Evolutionary conservation across 202 grass and related monocot genomes (phyloP).

Genomic region (Zoysia matrella): DNA sequence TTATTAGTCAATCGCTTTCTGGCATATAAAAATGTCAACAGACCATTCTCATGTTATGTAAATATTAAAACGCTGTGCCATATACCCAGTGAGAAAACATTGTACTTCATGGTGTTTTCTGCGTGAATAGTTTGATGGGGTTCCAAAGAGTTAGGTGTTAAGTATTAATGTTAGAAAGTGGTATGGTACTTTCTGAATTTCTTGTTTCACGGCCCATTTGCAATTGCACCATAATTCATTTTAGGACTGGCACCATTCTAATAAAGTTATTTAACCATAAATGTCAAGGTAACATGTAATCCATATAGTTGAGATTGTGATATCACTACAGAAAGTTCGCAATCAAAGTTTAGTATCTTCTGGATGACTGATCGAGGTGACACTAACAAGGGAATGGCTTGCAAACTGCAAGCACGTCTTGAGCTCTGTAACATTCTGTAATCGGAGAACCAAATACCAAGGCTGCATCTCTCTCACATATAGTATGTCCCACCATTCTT

Average conservation of each 20-base stretch:
- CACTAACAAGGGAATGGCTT: neutral
- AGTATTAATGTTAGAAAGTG: too few species aligned
- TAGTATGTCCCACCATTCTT: neutral
- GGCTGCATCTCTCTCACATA: neutral
- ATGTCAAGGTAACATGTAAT: neutral
- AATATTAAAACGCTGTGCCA: too few species aligned
- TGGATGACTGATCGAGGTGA: neutral
- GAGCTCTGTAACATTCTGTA: slow-evolving; percentile 26
- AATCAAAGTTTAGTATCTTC: neutral
- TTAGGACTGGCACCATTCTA: too few species aligned
- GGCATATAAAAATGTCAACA: neutral
- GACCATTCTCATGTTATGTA: neutral
- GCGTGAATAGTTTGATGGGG: too few species aligned
- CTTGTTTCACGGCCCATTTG: too few species aligned
- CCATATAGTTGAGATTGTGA: neutral
- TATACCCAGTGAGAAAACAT: too few species aligned
- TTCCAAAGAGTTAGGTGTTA: too few species aligned
- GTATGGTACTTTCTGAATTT: too few species aligned
- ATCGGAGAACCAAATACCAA: slow-evolving; percentile 1
- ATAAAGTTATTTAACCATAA: neutral
- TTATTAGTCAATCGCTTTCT: slow-evolving; percentile 7
- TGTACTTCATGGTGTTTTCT: too few species aligned
- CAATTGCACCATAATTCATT: too few species aligned
- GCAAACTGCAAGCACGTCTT: slow-evolving; percentile 38
- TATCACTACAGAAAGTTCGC: neutral